Evolutionary conservation across 169 alveolate species (phyloP).

Genomic region (Hepatocystis sp.): DNA sequence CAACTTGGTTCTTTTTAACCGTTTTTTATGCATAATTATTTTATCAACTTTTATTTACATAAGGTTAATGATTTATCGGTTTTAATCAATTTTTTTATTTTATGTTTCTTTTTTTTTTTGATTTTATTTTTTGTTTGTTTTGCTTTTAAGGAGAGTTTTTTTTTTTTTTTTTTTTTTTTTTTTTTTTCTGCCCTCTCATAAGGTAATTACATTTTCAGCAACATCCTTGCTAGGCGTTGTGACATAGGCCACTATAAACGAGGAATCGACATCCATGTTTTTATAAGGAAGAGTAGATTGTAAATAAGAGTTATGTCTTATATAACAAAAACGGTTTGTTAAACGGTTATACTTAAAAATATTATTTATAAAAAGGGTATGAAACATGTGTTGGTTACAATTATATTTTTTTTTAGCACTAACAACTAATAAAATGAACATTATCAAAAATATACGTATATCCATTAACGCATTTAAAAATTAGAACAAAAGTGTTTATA

Average conservation of each 20-base stretch:
- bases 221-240: conserved; percentile 67
- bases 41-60: too few species aligned
- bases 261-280: conserved; percentile 3
- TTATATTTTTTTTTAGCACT: conserved; percentile 23
- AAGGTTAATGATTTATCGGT: too few species aligned
- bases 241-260: conserved; percentile 58
- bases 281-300: not conserved
- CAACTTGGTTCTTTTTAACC: not conserved
- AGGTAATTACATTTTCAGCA: conserved; percentile 32
- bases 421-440: conserved; percentile 29
- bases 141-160: not conserved
- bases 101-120: not conserved
- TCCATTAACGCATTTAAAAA: conserved; percentile 19
- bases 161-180: not conserved
- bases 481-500: not conserved
- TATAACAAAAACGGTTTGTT: not conserved
- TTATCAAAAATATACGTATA: conserved; percentile 15
- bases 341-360: not conserved
- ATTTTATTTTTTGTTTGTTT: too few species aligned
- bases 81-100: not conserved
- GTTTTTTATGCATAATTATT: too few species aligned
- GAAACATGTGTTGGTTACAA: not conserved
- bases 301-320: not conserved
- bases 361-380: conserved; percentile 42
- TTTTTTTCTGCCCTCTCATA: not conserved